Percentiles rank a stretch among this genome's conserved stretches.
These are phyloP conservation scores for Quercus robur DNA, from an alignment of 306 rosid species.

Conservation along the genomic window DNA sequence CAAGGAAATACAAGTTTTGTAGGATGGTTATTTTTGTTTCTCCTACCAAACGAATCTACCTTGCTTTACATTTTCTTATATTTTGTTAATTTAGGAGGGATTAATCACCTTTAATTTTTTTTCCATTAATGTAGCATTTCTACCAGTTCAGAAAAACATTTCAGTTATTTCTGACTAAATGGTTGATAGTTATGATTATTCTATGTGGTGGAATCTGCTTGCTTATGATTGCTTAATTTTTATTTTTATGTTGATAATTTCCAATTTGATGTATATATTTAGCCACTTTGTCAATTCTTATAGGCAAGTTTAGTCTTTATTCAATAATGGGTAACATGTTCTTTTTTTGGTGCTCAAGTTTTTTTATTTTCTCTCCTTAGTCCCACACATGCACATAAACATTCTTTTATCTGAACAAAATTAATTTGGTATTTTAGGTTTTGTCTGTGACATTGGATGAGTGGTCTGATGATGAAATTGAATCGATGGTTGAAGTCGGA, in stretches of 20 bases:
- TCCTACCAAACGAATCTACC: neutral
- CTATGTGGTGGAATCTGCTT: neutral
- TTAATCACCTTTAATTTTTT: neutral
- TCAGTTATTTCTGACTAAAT: neutral
- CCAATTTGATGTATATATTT: neutral
- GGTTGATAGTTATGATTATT: neutral
- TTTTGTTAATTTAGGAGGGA: neutral
- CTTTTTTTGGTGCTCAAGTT: neutral
- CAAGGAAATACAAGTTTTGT: neutral
- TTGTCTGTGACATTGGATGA: slow-evolving; percentile 92
- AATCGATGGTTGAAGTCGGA: slow-evolving; percentile 90
- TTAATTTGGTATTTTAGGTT: slow-evolving; percentile 56
- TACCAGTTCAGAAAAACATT: neutral
- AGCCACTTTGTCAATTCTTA: neutral
- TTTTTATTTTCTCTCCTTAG: neutral
- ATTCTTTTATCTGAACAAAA: neutral
- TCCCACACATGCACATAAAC: neutral
- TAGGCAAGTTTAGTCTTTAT: neutral
- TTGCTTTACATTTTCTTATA: neutral
- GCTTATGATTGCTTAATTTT: neutral
- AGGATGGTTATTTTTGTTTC: neutral
- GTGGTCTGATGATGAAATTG: slow-evolving; percentile 95
- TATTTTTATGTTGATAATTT: neutral
- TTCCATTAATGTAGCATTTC: neutral
- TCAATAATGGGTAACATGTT: neutral